phyloP scores from a whole-genome alignment of 768 basidiomycete species.

The Mycena sanguinolenta region DNA sequence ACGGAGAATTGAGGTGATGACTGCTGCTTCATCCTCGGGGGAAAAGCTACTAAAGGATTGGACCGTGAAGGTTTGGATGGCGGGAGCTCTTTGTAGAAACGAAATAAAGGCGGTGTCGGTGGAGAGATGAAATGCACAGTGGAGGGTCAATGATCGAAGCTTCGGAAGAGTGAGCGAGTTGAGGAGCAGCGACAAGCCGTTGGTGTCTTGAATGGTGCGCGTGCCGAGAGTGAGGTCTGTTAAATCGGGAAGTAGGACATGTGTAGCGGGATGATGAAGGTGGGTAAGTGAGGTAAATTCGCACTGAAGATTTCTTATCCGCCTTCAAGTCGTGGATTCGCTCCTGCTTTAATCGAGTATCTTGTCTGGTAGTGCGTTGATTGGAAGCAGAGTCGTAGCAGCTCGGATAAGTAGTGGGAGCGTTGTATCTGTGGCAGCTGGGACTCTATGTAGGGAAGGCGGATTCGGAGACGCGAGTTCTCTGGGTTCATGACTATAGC shows the following conservation, averaged over 20 bases:
- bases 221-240: background rate
- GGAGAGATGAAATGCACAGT: background rate
- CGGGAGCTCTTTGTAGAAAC: background rate
- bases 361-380: background rate
- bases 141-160: background rate
- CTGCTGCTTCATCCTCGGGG: too few species aligned
- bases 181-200: background rate
- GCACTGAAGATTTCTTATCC: background rate
- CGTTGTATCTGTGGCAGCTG: background rate
- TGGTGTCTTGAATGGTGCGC: background rate
- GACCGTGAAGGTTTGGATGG: background rate
- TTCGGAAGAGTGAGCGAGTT: background rate
- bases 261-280: background rate
- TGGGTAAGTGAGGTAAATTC: background rate
- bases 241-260: background rate
- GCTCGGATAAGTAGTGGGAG: too few species aligned
- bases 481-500: background rate
- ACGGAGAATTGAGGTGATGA: background rate
- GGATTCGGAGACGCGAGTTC: background rate
- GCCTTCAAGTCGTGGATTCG: background rate
- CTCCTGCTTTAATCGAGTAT: background rate
- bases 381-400: background rate
- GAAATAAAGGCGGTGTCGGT: background rate
- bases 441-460: conserved; percentile 2
- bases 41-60: too few species aligned